These are phyloP conservation scores for Aspergillus spinulosporus DNA, from an alignment of 2,329 filamentous ascomycete genomes.

Conservation along the genomic window DNA sequence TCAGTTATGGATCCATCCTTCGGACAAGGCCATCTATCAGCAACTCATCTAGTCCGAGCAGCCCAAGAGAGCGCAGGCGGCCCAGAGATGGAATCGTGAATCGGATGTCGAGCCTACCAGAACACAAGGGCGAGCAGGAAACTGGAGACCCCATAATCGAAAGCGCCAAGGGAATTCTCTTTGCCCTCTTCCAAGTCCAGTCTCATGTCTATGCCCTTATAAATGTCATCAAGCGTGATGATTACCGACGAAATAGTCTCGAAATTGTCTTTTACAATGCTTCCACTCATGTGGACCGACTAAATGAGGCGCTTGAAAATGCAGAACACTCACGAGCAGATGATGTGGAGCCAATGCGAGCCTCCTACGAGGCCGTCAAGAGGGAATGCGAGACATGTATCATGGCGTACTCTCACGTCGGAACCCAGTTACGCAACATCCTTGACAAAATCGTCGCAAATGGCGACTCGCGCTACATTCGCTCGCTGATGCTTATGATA, in stretches of 20 bases:
- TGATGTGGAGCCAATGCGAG: conserved; percentile 49
- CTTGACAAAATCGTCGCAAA: conserved; percentile 54
- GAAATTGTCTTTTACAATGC: conserved; percentile 59
- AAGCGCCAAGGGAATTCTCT: conserved; percentile 56
- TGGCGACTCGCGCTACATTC: conserved; percentile 58
- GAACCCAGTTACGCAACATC: conserved; percentile 50
- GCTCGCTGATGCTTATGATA: conserved; percentile 59
- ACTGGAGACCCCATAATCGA: conserved; percentile 54
- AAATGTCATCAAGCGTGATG: conserved; percentile 49
- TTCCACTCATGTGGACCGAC: conserved; percentile 56
- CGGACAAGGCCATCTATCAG: conserved; percentile 39
- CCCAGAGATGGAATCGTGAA: conserved; percentile 48
- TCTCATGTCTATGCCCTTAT: conserved; percentile 49
- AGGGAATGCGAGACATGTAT: conserved; percentile 52
- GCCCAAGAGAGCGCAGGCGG: conserved; percentile 44
- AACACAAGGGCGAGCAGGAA: conserved; percentile 53
- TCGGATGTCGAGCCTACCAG: conserved; percentile 58
- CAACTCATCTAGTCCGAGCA: conserved; percentile 48
- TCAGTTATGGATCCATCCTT: conserved; percentile 58
- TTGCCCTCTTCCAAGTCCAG: conserved; percentile 55
- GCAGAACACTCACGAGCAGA: conserved; percentile 52
- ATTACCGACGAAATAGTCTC: conserved; percentile 51
- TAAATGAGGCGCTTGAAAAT: conserved; percentile 56
- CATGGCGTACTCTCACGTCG: conserved; percentile 51
- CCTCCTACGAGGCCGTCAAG: conserved; percentile 44